Percentiles rank a stretch among this genome's conserved stretches.
Conservation (phyloP, 1,284 basidiomycete species). For the Sporisorium scitamineum region DNA sequence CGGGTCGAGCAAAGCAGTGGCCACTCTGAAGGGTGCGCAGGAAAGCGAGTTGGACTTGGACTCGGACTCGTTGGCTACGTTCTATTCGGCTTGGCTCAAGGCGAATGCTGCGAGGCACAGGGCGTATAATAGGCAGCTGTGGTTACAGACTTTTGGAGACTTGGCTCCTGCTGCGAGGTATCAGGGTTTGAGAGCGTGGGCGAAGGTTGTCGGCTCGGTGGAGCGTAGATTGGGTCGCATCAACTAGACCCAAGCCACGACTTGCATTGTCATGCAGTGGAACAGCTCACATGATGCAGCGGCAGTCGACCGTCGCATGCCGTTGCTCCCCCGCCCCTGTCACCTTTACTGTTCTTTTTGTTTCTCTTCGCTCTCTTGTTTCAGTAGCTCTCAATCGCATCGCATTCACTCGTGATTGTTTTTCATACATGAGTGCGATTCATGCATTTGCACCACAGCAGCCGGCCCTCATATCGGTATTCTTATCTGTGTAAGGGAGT, state of each 20-base stretch:
- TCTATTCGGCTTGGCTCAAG: conserved; percentile 65
- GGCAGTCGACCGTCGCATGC: neutral
- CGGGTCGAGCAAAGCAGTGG: conserved; percentile 37
- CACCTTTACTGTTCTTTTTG: no score
- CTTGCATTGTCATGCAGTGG: no score
- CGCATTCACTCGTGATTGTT: neutral
- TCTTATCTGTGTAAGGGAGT: neutral
- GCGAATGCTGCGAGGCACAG: conserved; percentile 57
- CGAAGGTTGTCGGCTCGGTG: conserved; percentile 28
- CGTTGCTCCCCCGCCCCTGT: no score
- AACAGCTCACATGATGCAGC: neutral
- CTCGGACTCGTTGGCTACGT: conserved; percentile 53
- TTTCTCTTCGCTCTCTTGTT: neutral
- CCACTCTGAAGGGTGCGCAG: conserved; percentile 11
- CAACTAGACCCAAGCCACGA: no score
- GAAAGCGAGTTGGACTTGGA: conserved; percentile 38
- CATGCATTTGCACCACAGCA: neutral
- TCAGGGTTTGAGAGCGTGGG: conserved; percentile 38
- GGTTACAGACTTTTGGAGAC: conserved; percentile 54
- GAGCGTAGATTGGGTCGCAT: conserved; percentile 27
- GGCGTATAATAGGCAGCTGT: conserved; percentile 63
- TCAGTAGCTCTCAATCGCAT: neutral
- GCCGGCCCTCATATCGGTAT: neutral
- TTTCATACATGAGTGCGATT: neutral
- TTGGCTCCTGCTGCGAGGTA: conserved; percentile 48